A percentile compares a stretch with the other conserved stretches of the same genome.
These are phyloP conservation scores for Fusarium sp. DNA, from an alignment of 2,329 filamentous ascomycete species.

Conservation along the genomic window DNA sequence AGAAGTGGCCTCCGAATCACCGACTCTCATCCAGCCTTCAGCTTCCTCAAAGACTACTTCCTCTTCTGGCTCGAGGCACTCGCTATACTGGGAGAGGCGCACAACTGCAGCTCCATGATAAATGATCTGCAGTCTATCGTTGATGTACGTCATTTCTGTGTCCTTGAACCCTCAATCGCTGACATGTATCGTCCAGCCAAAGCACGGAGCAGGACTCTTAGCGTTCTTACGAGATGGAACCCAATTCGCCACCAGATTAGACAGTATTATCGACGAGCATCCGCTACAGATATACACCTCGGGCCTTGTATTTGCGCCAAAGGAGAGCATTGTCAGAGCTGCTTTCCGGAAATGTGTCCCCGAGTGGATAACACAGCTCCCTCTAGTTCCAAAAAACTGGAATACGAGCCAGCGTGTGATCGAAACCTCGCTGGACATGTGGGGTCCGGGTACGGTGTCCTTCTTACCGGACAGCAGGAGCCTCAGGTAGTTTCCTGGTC, in stretches of 20 bases:
- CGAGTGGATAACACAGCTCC: neutral
- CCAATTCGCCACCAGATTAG: neutral
- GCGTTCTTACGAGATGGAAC: neutral
- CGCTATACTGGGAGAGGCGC: neutral
- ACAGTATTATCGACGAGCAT: neutral
- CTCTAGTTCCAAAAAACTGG: neutral
- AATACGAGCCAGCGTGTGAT: neutral
- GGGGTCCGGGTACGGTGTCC: neutral
- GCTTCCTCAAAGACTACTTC: neutral
- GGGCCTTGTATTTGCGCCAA: neutral
- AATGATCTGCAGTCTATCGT: neutral
- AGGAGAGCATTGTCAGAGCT: neutral
- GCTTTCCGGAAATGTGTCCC: neutral
- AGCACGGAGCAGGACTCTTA: neutral
- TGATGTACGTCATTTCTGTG: neutral
- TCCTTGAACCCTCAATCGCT: neutral
- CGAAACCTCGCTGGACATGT: neutral
- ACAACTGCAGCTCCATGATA: neutral
- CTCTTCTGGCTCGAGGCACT: neutral
- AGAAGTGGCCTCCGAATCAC: neutral
- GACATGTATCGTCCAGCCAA: neutral
- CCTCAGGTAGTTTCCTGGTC: neutral
- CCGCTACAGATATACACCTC: conserved; percentile 1
- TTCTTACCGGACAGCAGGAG: neutral
- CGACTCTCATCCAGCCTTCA: neutral